These are phyloP conservation scores for Coemansia sp. DNA, from an alignment of 192 early-diverging fungal genomes.

Conservation along the genomic window DNA sequence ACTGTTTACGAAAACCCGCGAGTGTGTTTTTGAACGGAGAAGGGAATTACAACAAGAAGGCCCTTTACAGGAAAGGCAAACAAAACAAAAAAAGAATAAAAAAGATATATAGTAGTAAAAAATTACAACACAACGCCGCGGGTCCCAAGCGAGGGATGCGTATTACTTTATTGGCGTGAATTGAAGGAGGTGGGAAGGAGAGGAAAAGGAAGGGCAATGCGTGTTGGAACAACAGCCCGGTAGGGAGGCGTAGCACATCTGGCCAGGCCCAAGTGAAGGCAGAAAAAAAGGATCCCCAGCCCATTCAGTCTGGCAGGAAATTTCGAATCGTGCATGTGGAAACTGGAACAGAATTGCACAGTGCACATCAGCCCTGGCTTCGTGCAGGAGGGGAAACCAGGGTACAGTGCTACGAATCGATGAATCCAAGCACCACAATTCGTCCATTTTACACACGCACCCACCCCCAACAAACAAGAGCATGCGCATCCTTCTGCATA, in stretches of 20 bases:
- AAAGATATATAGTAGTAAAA: conserved; percentile 1
- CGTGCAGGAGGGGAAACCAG: not conserved
- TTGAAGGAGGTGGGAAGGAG: not conserved
- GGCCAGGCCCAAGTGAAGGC: not conserved
- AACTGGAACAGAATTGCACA: not conserved
- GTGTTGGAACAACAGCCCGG: conserved; percentile 19
- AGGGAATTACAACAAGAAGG: not conserved
- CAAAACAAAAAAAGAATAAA: conserved; percentile 6
- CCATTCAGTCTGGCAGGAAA: not conserved
- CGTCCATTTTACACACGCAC: not conserved
- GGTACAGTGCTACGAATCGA: not conserved
- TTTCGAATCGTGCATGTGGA: conserved; percentile 2
- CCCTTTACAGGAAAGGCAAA: not conserved
- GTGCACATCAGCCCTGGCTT: not conserved
- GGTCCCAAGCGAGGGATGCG: not conserved
- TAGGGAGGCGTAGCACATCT: conserved; percentile 12
- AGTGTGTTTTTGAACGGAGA: not conserved
- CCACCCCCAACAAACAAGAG: not conserved
- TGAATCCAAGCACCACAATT: not conserved
- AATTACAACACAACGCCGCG: not conserved
- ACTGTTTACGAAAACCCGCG: not conserved
- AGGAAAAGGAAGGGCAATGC: not conserved
- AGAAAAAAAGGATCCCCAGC: not conserved
- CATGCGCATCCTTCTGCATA: not conserved
- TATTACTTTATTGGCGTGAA: not conserved